These are phyloP conservation scores for Penicillium ochrochloron DNA, from an alignment of 495 filamentous ascomycete genomes.

Conservation along the genomic window DNA sequence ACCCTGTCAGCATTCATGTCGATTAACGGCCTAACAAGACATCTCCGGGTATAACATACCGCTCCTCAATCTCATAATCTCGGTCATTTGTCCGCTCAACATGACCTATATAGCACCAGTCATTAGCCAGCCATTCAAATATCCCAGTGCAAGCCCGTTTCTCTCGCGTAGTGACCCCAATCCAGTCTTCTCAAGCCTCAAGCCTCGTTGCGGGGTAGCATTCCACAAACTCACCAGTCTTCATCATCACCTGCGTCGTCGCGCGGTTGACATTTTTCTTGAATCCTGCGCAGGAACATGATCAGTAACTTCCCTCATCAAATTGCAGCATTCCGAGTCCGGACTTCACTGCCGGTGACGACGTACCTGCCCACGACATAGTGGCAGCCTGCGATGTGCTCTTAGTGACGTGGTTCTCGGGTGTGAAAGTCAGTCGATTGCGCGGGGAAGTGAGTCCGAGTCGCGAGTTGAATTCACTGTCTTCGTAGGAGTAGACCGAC, in stretches of 20 bases:
- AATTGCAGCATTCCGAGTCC: conserved; percentile 10
- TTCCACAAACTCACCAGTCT: conserved; percentile 67
- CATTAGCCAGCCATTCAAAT: not conserved
- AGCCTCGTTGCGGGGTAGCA: conserved; percentile 29
- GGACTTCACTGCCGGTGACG: not conserved
- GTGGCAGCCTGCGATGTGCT: conserved; percentile 28
- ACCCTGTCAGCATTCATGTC: conserved; percentile 21
- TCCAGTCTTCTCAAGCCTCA: conserved; percentile 15
- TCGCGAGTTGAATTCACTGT: not conserved
- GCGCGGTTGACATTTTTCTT: conserved; percentile 99
- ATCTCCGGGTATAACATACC: conserved; percentile 52
- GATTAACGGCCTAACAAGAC: not conserved
- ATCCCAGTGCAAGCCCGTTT: not conserved
- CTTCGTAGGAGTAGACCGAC: not conserved
- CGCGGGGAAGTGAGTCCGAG: not conserved
- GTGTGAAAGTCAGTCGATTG: not conserved
- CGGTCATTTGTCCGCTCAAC: conserved; percentile 98
- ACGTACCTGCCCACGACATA: conserved; percentile 70
- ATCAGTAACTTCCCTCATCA: not conserved
- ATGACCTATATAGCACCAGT: conserved; percentile 62
- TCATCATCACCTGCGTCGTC: conserved; percentile 99
- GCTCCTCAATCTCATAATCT: conserved; percentile 97
- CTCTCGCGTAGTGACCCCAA: not conserved
- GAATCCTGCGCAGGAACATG: conserved; percentile 65
- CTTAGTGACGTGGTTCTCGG: conserved; percentile 4